Percentiles rank a stretch among this genome's conserved stretches.
phyloP scores from a whole-genome alignment of 2,329 filamentous ascomycete species.

The Myotisia sp. region DNA sequence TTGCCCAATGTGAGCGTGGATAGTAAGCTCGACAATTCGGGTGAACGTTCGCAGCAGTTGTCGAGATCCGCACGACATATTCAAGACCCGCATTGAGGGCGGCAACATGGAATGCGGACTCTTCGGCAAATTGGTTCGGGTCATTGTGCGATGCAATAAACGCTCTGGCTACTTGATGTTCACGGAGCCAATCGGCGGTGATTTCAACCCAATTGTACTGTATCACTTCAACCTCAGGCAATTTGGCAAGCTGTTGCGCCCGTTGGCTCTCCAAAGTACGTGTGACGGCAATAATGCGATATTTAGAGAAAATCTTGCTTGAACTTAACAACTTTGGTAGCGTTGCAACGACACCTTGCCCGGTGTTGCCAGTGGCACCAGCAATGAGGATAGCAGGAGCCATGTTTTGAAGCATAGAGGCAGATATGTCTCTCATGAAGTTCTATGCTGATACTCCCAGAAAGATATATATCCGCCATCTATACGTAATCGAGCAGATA shows the following conservation, averaged over 20 bases:
- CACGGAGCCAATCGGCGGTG: constrained; percentile 28
- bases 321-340: background rate
- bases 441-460: too few relatives aligned
- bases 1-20: constrained; percentile 28
- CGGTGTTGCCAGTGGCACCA: background rate
- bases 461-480: too few relatives aligned
- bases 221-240: constrained; percentile 23
- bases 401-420: too few relatives aligned
- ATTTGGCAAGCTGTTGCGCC: constrained; percentile 16
- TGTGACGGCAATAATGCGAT: background rate
- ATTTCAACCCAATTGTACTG: constrained; percentile 28
- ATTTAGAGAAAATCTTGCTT: background rate
- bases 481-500: too few relatives aligned
- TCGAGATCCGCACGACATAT: constrained; percentile 33
- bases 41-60: constrained; percentile 24
- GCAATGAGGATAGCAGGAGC: background rate
- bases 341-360: background rate
- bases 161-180: constrained; percentile 22
- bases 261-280: background rate
- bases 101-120: constrained; percentile 25
- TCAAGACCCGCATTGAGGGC: constrained; percentile 25
- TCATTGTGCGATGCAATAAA: constrained; percentile 30
- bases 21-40: constrained; percentile 26
- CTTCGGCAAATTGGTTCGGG: constrained; percentile 28
- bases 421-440: too few relatives aligned